A percentile compares a stretch with the other conserved stretches of the same genome.
Conservation (phyloP, 257 asterid genomes). For the Solanum rostratum region DNA sequence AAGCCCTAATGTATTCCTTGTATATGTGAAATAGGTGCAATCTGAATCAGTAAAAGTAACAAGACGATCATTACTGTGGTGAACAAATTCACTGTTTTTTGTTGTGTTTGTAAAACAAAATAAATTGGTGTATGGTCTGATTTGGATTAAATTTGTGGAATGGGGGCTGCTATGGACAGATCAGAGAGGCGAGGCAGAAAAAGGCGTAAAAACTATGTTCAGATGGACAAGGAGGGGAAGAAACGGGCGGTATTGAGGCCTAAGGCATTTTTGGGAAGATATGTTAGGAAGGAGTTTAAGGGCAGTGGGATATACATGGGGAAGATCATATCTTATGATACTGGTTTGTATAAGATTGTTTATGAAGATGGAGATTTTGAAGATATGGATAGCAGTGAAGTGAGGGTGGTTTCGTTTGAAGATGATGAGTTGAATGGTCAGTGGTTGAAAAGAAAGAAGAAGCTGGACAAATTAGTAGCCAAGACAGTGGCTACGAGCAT, state of each 20-base stretch:
- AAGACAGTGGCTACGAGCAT: slow-evolving; percentile 8
- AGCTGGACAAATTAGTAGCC: slow-evolving; percentile 27
- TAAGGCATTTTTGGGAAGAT: slow-evolving; percentile 43
- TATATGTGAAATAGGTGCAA: background rate
- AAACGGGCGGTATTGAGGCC: slow-evolving; percentile 30
- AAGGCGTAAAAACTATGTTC: slow-evolving; percentile 38
- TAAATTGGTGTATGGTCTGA: slow-evolving; percentile 4
- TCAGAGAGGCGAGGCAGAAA: slow-evolving; percentile 50
- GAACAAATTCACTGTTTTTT: background rate
- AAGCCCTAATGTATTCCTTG: background rate
- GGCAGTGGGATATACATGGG: slow-evolving; percentile 57
- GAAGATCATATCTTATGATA: slow-evolving; percentile 35
- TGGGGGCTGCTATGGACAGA: slow-evolving; percentile 32
- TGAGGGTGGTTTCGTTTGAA: slow-evolving; percentile 31
- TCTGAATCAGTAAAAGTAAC: background rate
- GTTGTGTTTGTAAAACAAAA: background rate
- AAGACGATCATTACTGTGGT: background rate
- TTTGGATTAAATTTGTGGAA: slow-evolving; percentile 15
- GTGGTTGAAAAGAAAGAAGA: slow-evolving; percentile 44
- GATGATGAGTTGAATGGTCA: slow-evolving; percentile 37
- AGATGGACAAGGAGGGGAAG: slow-evolving; percentile 28
- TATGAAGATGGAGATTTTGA: slow-evolving; percentile 79
- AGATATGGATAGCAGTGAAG: slow-evolving; percentile 51
- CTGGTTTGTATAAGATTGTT: slow-evolving; percentile 52
- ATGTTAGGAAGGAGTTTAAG: slow-evolving; percentile 53